Evolutionary conservation across 2,329 filamentous ascomycete species (phyloP).

Genomic region (Neopestalotiopsis rosae): DNA sequence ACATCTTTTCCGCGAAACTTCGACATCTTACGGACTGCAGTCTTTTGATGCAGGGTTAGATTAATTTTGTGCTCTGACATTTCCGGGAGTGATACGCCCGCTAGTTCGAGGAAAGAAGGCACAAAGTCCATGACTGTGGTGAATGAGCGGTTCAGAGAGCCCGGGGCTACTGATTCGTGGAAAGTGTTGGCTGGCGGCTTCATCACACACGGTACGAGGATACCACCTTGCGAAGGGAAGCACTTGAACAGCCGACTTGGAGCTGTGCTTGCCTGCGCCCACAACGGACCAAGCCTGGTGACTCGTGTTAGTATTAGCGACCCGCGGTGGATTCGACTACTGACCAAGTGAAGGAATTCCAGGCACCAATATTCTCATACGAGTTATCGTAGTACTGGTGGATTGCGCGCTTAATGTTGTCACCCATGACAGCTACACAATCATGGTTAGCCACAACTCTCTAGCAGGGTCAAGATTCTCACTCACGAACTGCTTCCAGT

Average conservation of each 20-base stretch:
- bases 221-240: conserved; percentile 3
- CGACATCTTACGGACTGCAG: conserved; percentile 20
- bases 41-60: conserved; percentile 22
- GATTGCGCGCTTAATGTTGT: conserved; percentile 25
- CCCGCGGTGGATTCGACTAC: neutral
- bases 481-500: neutral
- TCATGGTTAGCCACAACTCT: neutral
- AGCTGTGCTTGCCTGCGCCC: neutral
- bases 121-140: conserved; percentile 58
- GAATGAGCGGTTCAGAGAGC: conserved; percentile 37
- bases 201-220: neutral
- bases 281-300: neutral
- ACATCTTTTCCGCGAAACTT: conserved; percentile 3
- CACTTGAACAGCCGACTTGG: neutral
- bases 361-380: conserved; percentile 59
- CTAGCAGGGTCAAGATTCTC: neutral
- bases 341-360: conserved; percentile 62
- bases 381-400: conserved; percentile 62
- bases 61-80: conserved; percentile 27
- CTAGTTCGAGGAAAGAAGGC: conserved; percentile 54
- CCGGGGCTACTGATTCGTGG: neutral
- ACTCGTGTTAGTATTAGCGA: neutral
- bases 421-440: conserved; percentile 7
- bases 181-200: neutral
- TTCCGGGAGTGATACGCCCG: conserved; percentile 44